Evolutionary conservation across 2,329 filamentous ascomycete species (phyloP), one percentile per base, ranked within the genome.

Genomic region (Colletotrichum tabaci): DNA sequence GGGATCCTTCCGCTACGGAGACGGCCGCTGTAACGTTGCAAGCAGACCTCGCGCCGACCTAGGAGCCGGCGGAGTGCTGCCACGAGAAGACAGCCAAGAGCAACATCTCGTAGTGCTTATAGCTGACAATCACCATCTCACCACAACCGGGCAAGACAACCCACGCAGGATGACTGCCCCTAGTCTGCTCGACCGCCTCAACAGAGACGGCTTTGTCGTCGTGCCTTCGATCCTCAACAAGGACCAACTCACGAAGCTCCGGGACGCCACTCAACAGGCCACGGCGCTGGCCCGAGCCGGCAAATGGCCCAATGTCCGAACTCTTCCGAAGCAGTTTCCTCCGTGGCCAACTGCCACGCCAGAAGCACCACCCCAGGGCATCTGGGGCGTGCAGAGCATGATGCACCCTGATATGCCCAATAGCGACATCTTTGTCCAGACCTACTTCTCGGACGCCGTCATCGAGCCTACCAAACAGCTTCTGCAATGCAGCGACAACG

Each of bases 321-420:
- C 93, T 0, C 89, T 96, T 2, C 93, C 93, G 65, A 97, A 97
- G 82, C 94, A 97, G 82, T 98, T 97, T 83, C 95, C 94, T 0
- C 95, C 95, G 0, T 97, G 94, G 94, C 79, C 74, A 49, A 64
- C 58, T 57, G 58, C 65, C 44, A 85, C 88, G 5, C 85, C 85
- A n/a, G 84, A 86, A 61, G 80, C 85, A 0, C 84, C 84, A 0
- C 81, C 84, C 3, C 80, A 86, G 62, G 94, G 94, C 23, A 97
- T 97, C 81, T 97, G 94, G 95, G 94, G 94, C 74, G 92, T 97
- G 3, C 94, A 97, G 85, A 93, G 95, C 81, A 87, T 97, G 6
- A 86, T 97, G 77, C 92, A 95, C 80, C 94, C 94, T 0, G 84
- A 87, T 1, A 89, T 96, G 75, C 88, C 90, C 0, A 87, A 88